Conservation (phyloP, 139 green algal species). For the Dunaliella primolecta region DNA sequence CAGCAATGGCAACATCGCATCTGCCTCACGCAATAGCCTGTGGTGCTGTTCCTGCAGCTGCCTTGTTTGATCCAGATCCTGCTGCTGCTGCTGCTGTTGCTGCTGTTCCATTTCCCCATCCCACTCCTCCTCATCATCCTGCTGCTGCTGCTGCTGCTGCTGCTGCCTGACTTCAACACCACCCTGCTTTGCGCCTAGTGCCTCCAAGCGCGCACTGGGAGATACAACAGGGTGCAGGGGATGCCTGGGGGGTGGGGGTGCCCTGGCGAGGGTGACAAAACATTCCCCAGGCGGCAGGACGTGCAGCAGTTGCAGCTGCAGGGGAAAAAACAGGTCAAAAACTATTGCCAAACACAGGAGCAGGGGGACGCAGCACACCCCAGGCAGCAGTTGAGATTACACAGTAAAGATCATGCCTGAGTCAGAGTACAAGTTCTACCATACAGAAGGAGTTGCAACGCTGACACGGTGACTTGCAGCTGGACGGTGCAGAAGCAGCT, state of each 20-base stretch:
- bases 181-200: neutral
- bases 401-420: too few species aligned
- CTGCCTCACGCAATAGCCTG: neutral
- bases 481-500: too few species aligned
- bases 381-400: too few species aligned
- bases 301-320: constrained; percentile 2
- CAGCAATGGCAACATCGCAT: neutral
- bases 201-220: neutral
- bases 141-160: neutral
- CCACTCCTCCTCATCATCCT: neutral
- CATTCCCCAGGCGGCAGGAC: neutral
- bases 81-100: constrained; percentile 2
- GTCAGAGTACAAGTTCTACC: too few species aligned
- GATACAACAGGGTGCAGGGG: neutral
- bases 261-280: neutral
- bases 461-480: too few species aligned
- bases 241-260: neutral
- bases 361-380: too few species aligned
- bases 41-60: neutral
- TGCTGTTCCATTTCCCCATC: neutral
- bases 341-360: too few species aligned
- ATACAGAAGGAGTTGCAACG: too few species aligned
- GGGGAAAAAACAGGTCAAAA: too few species aligned
- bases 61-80: neutral
- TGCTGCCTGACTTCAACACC: neutral